Base-by-base conservation (phyloP, 768 basidiomycete species). In the Calvatia gigantea region DNA sequence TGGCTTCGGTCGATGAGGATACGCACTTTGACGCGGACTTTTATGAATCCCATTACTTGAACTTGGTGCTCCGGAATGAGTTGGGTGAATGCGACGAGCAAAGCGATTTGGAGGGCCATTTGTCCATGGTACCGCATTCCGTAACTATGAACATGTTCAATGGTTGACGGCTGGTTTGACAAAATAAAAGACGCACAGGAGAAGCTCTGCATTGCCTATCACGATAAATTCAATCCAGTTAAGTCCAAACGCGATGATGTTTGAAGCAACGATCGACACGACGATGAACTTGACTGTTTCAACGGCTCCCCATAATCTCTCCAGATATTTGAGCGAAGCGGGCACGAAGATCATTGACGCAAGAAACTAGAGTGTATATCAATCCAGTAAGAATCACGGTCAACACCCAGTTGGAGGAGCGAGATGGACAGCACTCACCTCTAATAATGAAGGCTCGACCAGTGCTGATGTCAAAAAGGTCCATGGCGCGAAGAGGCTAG, bases 51-150 rank as follows among this genome's bases (percentile, higher is more conserved):
- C 57, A 98, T 77, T 15, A 98, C 65, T 69, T 98, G 97, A 12
- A 99, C 86, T 71, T 98, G 96, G 65, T 99, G 95, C 70, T 99
- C 97, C 29, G 96, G 96, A 62, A 98, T 98, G 52, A 97, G 72
- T 69, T 99, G 97, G 3, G 95, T 98, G 72, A 98, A 98, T 5
- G 95, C 96, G 52, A 99, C 97, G 32, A 99, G 76, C 58, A 95
- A 76, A 2, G 87, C 88, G 48, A 86, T 87, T 64, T 97, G 92
- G 17, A 99, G 76, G 4, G 92, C 89, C 81, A 90, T 93, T 70
- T 94, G 89, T 39, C 97, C 97, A 64, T 91, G 93, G 67, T 96
- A 97, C 42, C 82, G 77, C 81, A 91, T 88, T 33, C 87, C 91
- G 70, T 89, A 92, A 41, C 96, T 97, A 19, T 45, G 37, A 17